Evolutionary conservation across 2,329 filamentous ascomycete species (phyloP).

Genomic region (Colletotrichum chrysophilum): DNA sequence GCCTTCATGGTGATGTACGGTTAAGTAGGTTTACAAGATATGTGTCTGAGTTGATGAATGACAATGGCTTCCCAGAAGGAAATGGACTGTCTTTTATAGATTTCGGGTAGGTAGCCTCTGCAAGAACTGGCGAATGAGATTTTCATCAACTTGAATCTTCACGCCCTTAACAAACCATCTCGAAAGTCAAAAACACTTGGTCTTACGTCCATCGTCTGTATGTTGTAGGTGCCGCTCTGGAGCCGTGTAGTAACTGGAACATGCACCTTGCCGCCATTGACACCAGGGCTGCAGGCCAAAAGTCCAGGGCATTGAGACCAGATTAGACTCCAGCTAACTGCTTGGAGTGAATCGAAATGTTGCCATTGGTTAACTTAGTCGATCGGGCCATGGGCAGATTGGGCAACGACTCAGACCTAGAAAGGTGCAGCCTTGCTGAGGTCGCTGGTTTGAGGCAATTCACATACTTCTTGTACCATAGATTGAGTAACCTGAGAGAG

Average conservation of each 20-base stretch:
- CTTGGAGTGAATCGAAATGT: background rate
- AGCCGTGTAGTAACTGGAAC: background rate
- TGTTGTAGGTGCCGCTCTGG: background rate
- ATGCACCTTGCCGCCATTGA: background rate
- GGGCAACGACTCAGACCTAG: background rate
- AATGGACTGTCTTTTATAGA: background rate
- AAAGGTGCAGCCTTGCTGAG: background rate
- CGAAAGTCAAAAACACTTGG: rapidly evolving
- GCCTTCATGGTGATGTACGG: background rate
- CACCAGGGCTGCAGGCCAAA: background rate
- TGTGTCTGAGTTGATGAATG: background rate
- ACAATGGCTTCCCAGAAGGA: background rate
- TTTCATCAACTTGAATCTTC: rapidly evolving
- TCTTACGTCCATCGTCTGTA: background rate
- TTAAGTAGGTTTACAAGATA: background rate
- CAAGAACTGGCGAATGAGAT: background rate
- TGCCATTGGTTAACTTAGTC: background rate
- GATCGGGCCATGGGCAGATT: background rate
- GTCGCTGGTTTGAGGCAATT: background rate
- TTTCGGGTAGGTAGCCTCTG: too few relatives aligned
- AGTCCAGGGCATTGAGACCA: background rate
- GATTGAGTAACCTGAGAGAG: background rate
- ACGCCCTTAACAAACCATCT: too few relatives aligned
- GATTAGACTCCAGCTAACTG: background rate
- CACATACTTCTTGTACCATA: background rate